Conservation (phyloP, 352 stramenopile species). For the Pythium biforme region DNA sequence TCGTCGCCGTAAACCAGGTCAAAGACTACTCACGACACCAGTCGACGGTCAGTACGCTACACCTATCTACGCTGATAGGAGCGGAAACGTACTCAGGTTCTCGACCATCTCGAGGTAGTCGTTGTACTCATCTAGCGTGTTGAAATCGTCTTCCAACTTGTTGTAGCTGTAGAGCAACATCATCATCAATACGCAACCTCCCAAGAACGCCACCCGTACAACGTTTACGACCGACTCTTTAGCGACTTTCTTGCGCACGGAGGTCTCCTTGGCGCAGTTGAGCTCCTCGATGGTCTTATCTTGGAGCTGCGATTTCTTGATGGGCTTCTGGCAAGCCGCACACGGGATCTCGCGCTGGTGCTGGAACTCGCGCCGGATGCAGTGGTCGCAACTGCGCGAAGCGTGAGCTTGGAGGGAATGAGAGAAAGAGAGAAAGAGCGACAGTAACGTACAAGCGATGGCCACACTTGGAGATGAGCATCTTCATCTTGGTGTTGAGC, state of each 20-base stretch:
- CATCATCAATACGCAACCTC: not conserved
- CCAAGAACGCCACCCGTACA: not conserved
- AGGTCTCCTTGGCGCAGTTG: conserved; percentile 86
- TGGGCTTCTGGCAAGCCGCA: conserved; percentile 69
- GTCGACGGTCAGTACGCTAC: not conserved
- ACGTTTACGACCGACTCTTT: conserved; percentile 58
- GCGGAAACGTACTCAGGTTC: conserved; percentile 64
- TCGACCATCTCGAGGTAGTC: conserved; percentile 84
- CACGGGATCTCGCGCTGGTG: conserved; percentile 86
- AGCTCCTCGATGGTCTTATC: conserved; percentile 89
- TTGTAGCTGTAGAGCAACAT: conserved; percentile 63
- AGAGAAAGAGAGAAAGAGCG: not conserved
- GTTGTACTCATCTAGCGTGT: conserved; percentile 86
- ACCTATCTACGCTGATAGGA: too few relatives aligned
- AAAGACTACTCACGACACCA: conserved; percentile 51
- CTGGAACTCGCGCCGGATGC: conserved; percentile 87
- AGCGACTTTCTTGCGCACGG: conserved; percentile 82
- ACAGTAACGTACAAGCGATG: conserved; percentile 76
- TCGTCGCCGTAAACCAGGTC: conserved; percentile 82
- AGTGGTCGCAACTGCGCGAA: conserved; percentile 67
- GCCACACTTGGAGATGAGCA: conserved; percentile 90
- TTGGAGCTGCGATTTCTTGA: conserved; percentile 89
- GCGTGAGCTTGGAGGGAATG: not conserved
- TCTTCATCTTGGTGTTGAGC: conserved; percentile 92
- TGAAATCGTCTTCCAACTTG: conserved; percentile 87